Conservation (phyloP, 768 basidiomycete species). For the Naganishia vaughanmartiniae region DNA sequence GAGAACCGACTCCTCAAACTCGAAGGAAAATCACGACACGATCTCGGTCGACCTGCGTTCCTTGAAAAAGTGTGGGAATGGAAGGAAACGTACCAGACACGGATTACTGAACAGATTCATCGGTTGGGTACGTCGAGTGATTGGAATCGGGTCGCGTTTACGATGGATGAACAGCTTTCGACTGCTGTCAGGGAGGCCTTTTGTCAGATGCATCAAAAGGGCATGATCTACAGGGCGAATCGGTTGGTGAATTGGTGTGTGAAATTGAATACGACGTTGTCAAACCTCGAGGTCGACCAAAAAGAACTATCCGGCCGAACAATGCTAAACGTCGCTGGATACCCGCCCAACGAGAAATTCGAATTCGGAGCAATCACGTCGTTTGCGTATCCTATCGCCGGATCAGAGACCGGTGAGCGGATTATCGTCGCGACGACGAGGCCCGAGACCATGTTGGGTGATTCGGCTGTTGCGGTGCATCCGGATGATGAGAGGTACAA, state of each 20-base stretch:
- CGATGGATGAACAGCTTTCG: slow-evolving; percentile 80
- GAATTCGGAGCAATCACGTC: slow-evolving; percentile 95
- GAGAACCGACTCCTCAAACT: slow-evolving; percentile 86
- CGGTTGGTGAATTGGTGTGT: slow-evolving; percentile 98
- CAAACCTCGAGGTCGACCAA: slow-evolving; percentile 96
- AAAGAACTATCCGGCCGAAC: slow-evolving; percentile 82
- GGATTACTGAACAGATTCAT: slow-evolving; percentile 83
- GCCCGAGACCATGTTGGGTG: slow-evolving; percentile 97
- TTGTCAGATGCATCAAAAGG: slow-evolving; percentile 84
- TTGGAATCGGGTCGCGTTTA: slow-evolving; percentile 92
- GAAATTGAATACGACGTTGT: slow-evolving; percentile 87
- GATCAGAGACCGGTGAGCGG: slow-evolving; percentile 69
- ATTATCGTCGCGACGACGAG: slow-evolving; percentile 95
- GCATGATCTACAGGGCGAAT: slow-evolving; percentile 89
- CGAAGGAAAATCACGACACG: slow-evolving; percentile 78
- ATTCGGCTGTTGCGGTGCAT: slow-evolving; percentile 94
- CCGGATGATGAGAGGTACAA: slow-evolving; percentile 87
- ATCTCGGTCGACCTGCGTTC: slow-evolving; percentile 88
- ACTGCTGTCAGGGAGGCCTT: slow-evolving; percentile 90
- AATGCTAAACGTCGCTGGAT: slow-evolving; percentile 84
- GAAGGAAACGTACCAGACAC: slow-evolving; percentile 95
- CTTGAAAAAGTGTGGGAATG: slow-evolving; percentile 87
- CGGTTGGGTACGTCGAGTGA: slow-evolving; percentile 90
- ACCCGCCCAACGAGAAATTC: slow-evolving; percentile 86
- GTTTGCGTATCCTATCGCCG: slow-evolving; percentile 90